Percentiles rank a stretch among this genome's conserved stretches.
These are phyloP conservation scores for Ilex aquifolium DNA, from an alignment of 257 asterid genomes.

Conservation along the genomic window DNA sequence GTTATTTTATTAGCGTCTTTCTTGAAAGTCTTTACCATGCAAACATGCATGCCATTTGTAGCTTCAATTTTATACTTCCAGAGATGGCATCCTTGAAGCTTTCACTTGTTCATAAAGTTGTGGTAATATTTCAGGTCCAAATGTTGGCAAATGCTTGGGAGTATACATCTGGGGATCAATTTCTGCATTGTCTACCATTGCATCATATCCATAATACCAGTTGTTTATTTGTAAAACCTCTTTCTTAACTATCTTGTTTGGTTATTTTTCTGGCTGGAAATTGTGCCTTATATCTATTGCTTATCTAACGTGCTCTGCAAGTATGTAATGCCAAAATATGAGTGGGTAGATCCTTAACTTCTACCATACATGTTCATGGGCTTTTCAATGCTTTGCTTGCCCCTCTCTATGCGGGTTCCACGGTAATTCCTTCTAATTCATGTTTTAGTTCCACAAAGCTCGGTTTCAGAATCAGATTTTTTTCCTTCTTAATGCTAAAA, in stretches of 20 bases:
- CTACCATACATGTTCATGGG: conserved; percentile 75
- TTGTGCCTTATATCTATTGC: background rate
- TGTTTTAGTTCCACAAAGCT: background rate
- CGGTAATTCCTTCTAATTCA: conserved; percentile 42
- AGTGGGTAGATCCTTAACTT: conserved; percentile 26
- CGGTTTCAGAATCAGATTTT: background rate
- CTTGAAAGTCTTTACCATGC: too few species aligned
- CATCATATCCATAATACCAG: conserved; percentile 19
- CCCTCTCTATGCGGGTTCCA: conserved; percentile 80
- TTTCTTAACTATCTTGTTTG: background rate
- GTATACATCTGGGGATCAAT: conserved; percentile 14
- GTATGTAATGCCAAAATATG: too few species aligned
- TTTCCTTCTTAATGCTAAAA: background rate
- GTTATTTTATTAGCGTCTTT: too few species aligned
- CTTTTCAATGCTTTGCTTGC: conserved; percentile 84
- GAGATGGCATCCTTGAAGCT: too few species aligned
- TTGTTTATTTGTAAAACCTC: background rate
- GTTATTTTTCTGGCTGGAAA: too few species aligned
- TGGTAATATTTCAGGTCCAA: conserved; percentile 14
- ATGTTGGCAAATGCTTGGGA: conserved; percentile 21
- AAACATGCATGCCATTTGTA: too few species aligned
- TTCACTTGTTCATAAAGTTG: too few species aligned
- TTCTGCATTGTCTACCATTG: conserved; percentile 21
- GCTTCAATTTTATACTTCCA: too few species aligned
- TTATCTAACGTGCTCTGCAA: background rate